These are phyloP conservation scores for Candida glucosophila DNA, from an alignment of 1,139 yeast genomes.

Conservation along the genomic window DNA sequence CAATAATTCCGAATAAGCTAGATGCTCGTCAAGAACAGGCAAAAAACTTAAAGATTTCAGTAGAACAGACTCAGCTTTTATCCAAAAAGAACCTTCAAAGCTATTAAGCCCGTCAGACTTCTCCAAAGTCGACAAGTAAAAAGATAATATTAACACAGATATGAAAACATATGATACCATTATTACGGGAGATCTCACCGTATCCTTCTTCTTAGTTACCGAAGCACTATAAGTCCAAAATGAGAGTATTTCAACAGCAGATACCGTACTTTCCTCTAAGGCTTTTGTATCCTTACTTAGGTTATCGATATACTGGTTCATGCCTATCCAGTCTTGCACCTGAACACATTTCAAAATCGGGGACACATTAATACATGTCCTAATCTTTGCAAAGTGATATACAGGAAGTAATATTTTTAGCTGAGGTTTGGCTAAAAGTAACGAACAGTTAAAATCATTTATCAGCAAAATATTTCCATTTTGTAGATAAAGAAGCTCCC, in stretches of 20 bases:
- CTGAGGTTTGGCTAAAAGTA: constrained; percentile 44
- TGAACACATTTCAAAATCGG: constrained; percentile 51
- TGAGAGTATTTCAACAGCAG: constrained; percentile 51
- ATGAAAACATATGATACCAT: constrained; percentile 62
- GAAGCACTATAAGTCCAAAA: constrained; percentile 66
- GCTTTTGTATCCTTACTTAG: constrained; percentile 46
- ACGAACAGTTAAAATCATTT: constrained; percentile 40
- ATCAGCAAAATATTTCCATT: constrained; percentile 55
- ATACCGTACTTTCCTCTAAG: constrained; percentile 47
- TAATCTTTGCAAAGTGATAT: constrained; percentile 53
- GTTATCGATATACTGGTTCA: constrained; percentile 44
- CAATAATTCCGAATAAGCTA: constrained; percentile 8
- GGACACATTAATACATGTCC: constrained; percentile 50
- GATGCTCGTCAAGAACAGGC: constrained; percentile 11
- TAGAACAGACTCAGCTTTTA: constrained; percentile 40
- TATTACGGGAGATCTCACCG: constrained; percentile 66
- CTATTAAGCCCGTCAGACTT: constrained; percentile 17
- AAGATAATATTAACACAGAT: constrained; percentile 51
- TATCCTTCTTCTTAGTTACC: constrained; percentile 49
- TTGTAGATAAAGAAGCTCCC: constrained; percentile 55
- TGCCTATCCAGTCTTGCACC: constrained; percentile 54
- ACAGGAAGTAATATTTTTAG: constrained; percentile 59
- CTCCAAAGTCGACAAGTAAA: constrained; percentile 50
- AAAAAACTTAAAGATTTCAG: constrained; percentile 49
- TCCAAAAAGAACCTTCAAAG: constrained; percentile 43